These are phyloP conservation scores for Clarireedia monteithiana DNA, from an alignment of 2,329 filamentous ascomycete genomes.

Conservation along the genomic window DNA sequence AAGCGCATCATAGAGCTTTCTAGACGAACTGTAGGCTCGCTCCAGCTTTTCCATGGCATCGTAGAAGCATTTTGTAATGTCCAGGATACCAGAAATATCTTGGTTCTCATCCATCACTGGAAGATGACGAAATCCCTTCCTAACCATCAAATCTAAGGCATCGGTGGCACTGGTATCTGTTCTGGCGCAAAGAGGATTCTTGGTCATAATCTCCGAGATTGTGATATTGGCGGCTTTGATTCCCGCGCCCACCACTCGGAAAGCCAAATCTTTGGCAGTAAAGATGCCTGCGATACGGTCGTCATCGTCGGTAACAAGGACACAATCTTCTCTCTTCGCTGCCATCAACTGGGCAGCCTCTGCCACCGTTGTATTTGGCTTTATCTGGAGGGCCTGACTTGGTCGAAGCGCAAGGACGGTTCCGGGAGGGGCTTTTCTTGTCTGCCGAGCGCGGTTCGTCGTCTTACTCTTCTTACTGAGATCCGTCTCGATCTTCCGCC, in stretches of 20 bases:
- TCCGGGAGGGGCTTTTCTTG: conserved; percentile 88
- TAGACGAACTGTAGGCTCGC: conserved; percentile 94
- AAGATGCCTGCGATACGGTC: conserved; percentile 98
- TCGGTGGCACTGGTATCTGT: conserved; percentile 98
- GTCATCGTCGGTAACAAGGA: conserved; percentile 94
- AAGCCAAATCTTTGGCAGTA: conserved; percentile 96
- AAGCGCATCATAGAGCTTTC: conserved; percentile 93
- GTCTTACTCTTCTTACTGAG: conserved; percentile 94
- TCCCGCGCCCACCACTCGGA: conserved; percentile 87
- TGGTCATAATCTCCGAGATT: conserved; percentile 99
- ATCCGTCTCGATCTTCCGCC: conserved; percentile 92
- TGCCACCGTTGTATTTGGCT: conserved; percentile 85
- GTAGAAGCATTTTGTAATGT: conserved; percentile 99
- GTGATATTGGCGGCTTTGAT: conserved; percentile 84
- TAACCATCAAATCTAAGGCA: conserved; percentile 93
- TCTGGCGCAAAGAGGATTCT: conserved; percentile 94
- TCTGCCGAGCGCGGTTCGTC: conserved; percentile 69
- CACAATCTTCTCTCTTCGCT: conserved; percentile 95
- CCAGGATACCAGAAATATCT: conserved; percentile 93
- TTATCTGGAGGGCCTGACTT: conserved; percentile 94
- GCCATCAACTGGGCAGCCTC: conserved; percentile 98
- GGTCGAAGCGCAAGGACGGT: conserved; percentile 94
- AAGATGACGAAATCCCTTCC: conserved; percentile 94
- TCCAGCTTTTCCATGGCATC: conserved; percentile 99
- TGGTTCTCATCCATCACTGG: conserved; percentile 99